phyloP scores from a whole-genome alignment of 2,329 filamentous ascomycete genomes.

The Aureobasidium pullulans region DNA sequence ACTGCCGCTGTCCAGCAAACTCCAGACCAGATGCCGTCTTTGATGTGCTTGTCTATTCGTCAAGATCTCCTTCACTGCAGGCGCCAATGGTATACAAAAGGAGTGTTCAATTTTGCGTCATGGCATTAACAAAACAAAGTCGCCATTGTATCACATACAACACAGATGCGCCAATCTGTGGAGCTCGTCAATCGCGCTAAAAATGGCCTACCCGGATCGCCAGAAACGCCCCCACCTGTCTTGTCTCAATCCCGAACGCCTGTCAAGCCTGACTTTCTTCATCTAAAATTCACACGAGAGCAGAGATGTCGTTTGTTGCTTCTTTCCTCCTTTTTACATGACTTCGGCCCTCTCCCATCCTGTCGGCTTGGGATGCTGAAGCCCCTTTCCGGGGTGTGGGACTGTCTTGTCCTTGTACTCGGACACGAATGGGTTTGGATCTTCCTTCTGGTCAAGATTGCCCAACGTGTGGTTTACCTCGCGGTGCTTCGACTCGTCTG shows the following conservation, averaged over 20 bases:
- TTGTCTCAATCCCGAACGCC: conserved; percentile 5
- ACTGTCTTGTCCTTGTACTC: conserved; percentile 63
- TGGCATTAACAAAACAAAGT: background rate
- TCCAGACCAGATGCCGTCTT: background rate
- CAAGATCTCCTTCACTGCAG: background rate
- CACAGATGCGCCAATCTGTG: background rate
- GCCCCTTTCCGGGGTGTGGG: conserved; percentile 63
- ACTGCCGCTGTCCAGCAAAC: background rate
- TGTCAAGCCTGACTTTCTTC: background rate
- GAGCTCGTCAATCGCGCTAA: background rate
- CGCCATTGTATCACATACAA: background rate
- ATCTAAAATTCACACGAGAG: background rate
- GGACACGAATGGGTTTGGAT: conserved; percentile 88
- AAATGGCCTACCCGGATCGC: background rate
- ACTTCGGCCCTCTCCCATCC: conserved; percentile 84
- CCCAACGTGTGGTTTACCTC: conserved; percentile 94
- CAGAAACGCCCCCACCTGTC: background rate
- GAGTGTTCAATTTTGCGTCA: background rate
- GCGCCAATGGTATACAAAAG: background rate
- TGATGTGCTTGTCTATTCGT: background rate
- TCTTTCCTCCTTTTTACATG: background rate
- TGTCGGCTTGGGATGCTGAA: conserved; percentile 55
- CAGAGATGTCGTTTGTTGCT: background rate
- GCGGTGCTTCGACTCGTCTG: conserved; percentile 71
- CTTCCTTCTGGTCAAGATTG: conserved; percentile 75